These are phyloP conservation scores for Dictyostelium intermedium DNA, from an alignment of 78 protist genomes.

Conservation along the genomic window DNA sequence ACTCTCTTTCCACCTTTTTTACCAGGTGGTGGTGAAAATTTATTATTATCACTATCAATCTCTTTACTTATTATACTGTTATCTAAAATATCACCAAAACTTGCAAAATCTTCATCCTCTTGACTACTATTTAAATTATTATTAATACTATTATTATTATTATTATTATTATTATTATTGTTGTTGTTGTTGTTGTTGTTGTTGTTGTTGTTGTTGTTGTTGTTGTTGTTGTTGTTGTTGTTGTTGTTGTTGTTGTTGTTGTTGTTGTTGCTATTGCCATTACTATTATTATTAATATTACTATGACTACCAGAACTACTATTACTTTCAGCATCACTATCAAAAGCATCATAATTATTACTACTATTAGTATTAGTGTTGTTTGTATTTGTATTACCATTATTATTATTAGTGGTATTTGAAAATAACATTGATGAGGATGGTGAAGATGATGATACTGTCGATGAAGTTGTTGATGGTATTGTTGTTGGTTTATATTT, in stretches of 20 bases:
- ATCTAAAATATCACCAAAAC: background rate
- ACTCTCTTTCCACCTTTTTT: background rate
- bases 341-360: background rate
- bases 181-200: too few relatives aligned
- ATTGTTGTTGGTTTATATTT: background rate
- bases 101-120: background rate
- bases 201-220: background rate
- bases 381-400: background rate
- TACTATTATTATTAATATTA: background rate
- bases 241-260: too few relatives aligned
- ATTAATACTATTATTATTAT: background rate
- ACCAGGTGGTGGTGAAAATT: slow-evolving; percentile 10
- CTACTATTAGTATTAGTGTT: background rate
- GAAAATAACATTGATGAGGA: background rate
- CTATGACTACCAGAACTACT: background rate
- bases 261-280: background rate
- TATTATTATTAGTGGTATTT: background rate
- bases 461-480: background rate
- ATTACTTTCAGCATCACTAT: slow-evolving; percentile 10
- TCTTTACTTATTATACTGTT: background rate
- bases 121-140: background rate
- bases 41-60: background rate
- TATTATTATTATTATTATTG: too few relatives aligned
- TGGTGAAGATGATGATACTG: background rate
- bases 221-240: background rate